Evolutionary conservation across 179 eudicot species (phyloP), one percentile per base, ranked within the genome.

Genomic region (Beta macrorhiza): DNA sequence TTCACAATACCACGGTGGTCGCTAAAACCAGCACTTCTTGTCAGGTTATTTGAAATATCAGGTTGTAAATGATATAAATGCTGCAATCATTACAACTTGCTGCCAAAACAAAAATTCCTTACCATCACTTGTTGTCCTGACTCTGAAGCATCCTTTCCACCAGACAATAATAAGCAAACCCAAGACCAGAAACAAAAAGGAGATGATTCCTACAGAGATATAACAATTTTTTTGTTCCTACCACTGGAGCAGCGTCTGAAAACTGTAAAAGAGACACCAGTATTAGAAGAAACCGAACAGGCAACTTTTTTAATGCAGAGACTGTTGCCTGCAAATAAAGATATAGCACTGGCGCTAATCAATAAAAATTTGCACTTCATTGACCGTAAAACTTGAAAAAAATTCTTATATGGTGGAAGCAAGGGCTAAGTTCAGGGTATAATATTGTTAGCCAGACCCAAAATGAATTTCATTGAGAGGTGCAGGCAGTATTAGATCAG

Each of bases 61-160:
- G 22, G 42, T 69, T 44, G 53, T 70, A 42, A 67, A 1, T 5
- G 32, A 78, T 13, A 59, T 17, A 22, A 45, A 75, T 55, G 68
- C 65, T 32, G 52, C 72, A 53, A 56, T 81, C 17, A 67, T 68
- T 17, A 13, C 29, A 62, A 44, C 20, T 72, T 25, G 71, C 57
- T 81, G 37, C 76, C 42, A 75, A 29, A 78, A 61, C n/a, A 56
- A 29, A 32, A 42, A 5, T 49, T 16, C 63, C 74, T 82, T 56
- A 82, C 87, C 86, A 53, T 81, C 61, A 13, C 22, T 74, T 57
- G 71, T 68, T 73, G 86, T 79, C 75, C 83, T 72, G 62, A 89
- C 58, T 75, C 77, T 77, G 12, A 83, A 77, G 73, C 75, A 85
- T 53, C 84, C 75, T 86, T 85, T 89, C 91, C 90, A 84, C 90